Evolutionary conservation across 2,329 filamentous ascomycete genomes (phyloP).

Genomic region (Colletotrichum nymphaeae): DNA sequence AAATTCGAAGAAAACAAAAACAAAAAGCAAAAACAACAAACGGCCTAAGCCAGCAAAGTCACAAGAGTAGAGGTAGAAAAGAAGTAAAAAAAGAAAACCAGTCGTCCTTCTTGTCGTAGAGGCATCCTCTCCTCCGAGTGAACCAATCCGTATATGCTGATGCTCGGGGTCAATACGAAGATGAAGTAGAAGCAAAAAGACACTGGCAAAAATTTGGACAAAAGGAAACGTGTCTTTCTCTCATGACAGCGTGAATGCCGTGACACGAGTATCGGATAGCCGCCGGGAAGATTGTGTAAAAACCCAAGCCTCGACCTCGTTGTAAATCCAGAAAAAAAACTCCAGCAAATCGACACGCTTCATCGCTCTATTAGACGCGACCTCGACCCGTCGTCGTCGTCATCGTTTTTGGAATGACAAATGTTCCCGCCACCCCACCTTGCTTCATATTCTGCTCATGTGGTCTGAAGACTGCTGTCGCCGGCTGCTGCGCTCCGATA

Average conservation of each 20-base stretch:
- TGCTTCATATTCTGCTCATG: neutral
- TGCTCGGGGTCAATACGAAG: conserved; percentile 2
- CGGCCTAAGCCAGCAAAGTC: neutral
- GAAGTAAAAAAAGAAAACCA: neutral
- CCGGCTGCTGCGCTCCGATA: conserved; percentile 13
- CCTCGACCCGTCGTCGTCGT: neutral
- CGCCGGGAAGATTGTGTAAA: neutral
- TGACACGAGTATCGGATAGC: conserved; percentile 3
- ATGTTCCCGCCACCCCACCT: neutral
- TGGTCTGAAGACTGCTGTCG: conserved; percentile 10
- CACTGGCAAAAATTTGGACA: neutral
- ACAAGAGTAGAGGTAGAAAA: neutral
- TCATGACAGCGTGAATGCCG: conserved; percentile 28
- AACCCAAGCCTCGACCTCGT: neutral
- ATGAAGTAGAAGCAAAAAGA: neutral
- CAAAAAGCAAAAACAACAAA: neutral
- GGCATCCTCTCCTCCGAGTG: neutral
- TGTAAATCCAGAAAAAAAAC: neutral
- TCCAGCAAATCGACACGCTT: neutral
- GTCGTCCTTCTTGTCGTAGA: neutral
- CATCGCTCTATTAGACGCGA: neutral
- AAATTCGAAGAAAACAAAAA: neutral
- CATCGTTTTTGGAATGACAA: conserved; percentile 2
- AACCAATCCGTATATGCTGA: conserved; percentile 15
- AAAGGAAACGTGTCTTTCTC: conserved; percentile 19